Evolutionary conservation across 305 asterid genomes (phyloP), one percentile per base, ranked within the genome.

Genomic region (Fraxinus dipetala): DNA sequence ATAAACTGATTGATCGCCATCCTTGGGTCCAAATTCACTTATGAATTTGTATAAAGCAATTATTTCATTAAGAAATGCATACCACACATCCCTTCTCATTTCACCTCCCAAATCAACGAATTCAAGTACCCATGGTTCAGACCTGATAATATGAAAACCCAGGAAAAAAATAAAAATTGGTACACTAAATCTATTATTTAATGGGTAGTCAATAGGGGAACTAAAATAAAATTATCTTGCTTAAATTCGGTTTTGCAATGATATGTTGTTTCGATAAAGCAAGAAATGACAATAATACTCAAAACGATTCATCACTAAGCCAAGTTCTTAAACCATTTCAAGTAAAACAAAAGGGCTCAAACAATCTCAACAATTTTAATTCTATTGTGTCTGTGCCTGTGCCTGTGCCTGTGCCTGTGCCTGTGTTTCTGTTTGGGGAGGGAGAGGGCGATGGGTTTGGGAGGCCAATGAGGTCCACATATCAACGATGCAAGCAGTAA

Each of bases 71-170:
- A 93, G 85, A 77, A 91, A 96, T 67, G 98, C 92, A 83, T 87
- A 89, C 99, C 99, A 96, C 76, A 93, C 98, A 77, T 96, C 99
- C 86, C 98, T 85, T 88, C 99, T 90, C 97, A 91, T 92, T 84
- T 93, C 98, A 20, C 97, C 91, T 80, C 98, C 93, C 84, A 94
- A 88, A 89, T 96, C 99, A 5, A 96, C 89, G 79, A 94, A 96
- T 85, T 96, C 98, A 83, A 94, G 95, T 77, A 90, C 86, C 93
- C 96, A 90, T 43, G 92, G 69, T 4, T 79, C 82, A 48, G 90
- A 90, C 87, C 99, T 96, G 91, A 84, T 76, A 78, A 70, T 75
- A 34, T 16, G 77, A 20, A 34, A 34, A 14, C 16, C 16, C 26
- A 18, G 31, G 1, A 18, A 32, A 16, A 13, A 11, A 63, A 26